A percentile compares a stretch with the other conserved stretches of the same genome.
Evolutionary conservation across 352 stramenopile species (phyloP).

Genomic region (Aphanomyces invadans): DNA sequence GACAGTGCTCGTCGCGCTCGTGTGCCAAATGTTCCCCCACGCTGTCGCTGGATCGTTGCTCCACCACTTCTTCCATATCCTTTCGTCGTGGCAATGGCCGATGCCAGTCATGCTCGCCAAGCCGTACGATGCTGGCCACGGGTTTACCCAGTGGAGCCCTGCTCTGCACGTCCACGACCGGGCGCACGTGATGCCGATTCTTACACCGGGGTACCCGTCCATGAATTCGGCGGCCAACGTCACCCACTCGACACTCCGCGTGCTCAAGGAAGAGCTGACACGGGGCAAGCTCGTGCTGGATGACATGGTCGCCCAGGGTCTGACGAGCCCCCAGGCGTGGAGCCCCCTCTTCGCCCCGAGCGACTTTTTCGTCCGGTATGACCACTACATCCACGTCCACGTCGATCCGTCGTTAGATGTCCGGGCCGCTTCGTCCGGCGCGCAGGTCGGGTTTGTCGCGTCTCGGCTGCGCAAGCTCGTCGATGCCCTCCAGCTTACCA

Average conservation of each 20-base stretch:
- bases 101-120: conserved; percentile 69
- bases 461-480: conserved; percentile 80
- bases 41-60: conserved; percentile 60
- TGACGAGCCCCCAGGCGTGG: conserved; percentile 66
- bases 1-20: conserved; percentile 77
- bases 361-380: conserved; percentile 76
- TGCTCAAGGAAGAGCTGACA: conserved; percentile 67
- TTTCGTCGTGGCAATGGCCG: conserved; percentile 74
- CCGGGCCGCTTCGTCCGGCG: not conserved
- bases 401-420: conserved; percentile 30
- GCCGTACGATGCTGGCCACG: conserved; percentile 35
- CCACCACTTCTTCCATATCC: conserved; percentile 72
- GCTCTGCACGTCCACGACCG: conserved; percentile 68
- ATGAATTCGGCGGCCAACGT: conserved; percentile 83
- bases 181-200: conserved; percentile 79
- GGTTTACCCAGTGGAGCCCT: conserved; percentile 60
- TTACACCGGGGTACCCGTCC: conserved; percentile 73
- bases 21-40: conserved; percentile 82
- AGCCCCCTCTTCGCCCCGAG: conserved; percentile 64
- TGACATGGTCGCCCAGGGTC: conserved; percentile 48
- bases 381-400: conserved; percentile 72
- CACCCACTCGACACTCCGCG: conserved; percentile 60
- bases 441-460: conserved; percentile 71
- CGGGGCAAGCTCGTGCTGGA: conserved; percentile 70
- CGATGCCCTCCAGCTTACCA: conserved; percentile 66